Base-by-base conservation (phyloP, 768 basidiomycete species). In the Leccinum fibrillosum region DNA sequence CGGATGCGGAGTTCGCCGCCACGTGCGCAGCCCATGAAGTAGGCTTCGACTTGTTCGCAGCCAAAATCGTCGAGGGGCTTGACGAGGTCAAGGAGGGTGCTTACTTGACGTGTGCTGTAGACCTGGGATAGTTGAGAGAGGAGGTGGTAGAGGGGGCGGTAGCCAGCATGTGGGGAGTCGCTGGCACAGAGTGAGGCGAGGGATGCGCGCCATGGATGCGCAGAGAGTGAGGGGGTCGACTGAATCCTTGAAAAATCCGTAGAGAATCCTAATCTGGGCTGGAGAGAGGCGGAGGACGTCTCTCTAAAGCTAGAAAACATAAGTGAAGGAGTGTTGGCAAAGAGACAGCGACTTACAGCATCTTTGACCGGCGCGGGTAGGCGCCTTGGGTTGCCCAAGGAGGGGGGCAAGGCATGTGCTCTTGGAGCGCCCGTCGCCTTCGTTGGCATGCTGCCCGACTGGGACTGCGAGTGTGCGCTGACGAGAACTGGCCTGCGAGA, bases 61-160 rank as follows among this genome's bases (percentile, higher is more conserved):
- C 78, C 79, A 37, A 82, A 67, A 5, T 77, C 81, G 13, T 82
- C 83, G 19, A 92, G 77, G 44, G 96, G 94, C 1, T 83, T 80
- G 50, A 91, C 89, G 55, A 99, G 85, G 19, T 84, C 78, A 48
- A 92, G 80, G 32, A 98, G 80, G 64, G 88, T 86, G 58, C 79
- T 77, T 57, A 98, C 84, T 62, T 87, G 77, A 98, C 86, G 11
- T 21, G 89, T 86, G 28, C 87, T 89, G 75, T 98, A 99, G 13
- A 98, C 89, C 72, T 97, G 89, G 1, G 92, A 88, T 34, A 99
- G 86, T 71, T 96, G 92, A 28, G 87, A 86, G 64, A 98, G 85
- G 6, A 98, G 82, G 30, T 94, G 89, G 4, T 94, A 93, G 61
- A 98, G 86, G 26, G 88, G 82, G 21, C 94, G 83, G 74, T 98